Evolutionary conservation across 805 yeast species (phyloP), one percentile per base, ranked within the genome.

Genomic region (Starmerella sirachaensis): DNA sequence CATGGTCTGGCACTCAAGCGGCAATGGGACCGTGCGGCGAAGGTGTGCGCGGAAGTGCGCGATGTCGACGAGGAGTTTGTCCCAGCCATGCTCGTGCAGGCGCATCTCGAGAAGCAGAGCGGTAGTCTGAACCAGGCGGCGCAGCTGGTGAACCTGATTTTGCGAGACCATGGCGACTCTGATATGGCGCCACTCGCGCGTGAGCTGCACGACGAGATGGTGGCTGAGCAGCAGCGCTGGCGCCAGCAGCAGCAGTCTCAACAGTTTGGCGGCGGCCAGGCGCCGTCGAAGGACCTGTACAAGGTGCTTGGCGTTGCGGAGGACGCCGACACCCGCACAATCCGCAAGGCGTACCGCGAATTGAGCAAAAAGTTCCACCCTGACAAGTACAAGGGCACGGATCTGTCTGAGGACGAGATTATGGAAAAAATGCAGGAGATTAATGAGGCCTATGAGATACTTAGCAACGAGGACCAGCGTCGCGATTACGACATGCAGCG

Each of bases 351-450:
- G 0, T 79, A 85, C 60, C 66, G 95, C 41, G 66, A 74, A 6
- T 70, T 77, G 52, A 78, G 91, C 24, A 77, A 78, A 52, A 75
- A 75, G 53, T 83, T 70, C 57, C 98, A 88, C 55, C 98, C 98
- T 0, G 98, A 88, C 59, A 91, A 88, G 57, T 77, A 81, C 54
- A 75, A 74, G 51, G 76, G 74, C 24, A 39, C 19, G 1, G 82
- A 77, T 26, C 56, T 78, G 42, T 65, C 76, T 7, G 68, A 72
- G 20, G 82, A 76, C 22, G 70, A 78, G 41, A 78, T 79, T 25
- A 94, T 84, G 58, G 64, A 64, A 34, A 82, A 80, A 51, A 91
- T 88, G 86, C 84, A 93, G 33, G 86, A 78, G 38, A 81, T 88
- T 46, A 91, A 88, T 58, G 83, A 80, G 54, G 97, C 97, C 0